Evolutionary conservation across 148 eudicot species (phyloP).

Genomic region (Drosera capensis): DNA sequence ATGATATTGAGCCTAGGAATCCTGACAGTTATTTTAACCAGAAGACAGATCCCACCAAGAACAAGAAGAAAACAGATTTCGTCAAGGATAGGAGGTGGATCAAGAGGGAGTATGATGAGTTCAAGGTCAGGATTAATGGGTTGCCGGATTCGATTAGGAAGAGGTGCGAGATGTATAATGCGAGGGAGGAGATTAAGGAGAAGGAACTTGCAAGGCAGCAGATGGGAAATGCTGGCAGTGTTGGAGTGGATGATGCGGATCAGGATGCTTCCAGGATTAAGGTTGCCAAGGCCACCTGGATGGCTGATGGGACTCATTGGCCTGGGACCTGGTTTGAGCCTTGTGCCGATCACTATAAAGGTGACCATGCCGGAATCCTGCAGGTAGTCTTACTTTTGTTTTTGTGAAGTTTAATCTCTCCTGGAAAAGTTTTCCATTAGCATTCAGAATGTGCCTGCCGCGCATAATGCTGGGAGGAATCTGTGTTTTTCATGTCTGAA

Average conservation of each 20-base stretch:
- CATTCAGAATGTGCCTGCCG: background rate
- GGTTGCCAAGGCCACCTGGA: constrained; percentile 65
- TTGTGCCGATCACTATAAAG: constrained; percentile 53
- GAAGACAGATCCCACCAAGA: constrained; percentile 67
- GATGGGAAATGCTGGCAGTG: constrained; percentile 3
- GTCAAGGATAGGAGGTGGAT: constrained; percentile 92
- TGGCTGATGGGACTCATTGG: constrained; percentile 97
- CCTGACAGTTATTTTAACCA: constrained; percentile 65
- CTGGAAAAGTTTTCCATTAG: background rate
- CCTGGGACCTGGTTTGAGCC: constrained; percentile 69
- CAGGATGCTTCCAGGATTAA: constrained; percentile 8
- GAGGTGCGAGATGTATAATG: constrained; percentile 59
- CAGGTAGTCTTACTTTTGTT: too few relatives aligned
- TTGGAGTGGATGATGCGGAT: background rate
- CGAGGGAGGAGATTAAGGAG: constrained; percentile 29
- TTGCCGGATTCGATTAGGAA: constrained; percentile 62
- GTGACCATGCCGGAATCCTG: constrained; percentile 84
- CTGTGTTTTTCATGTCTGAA: background rate
- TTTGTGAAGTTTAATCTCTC: background rate
- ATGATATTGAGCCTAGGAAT: constrained; percentile 74
- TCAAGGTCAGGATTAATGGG: constrained; percentile 78
- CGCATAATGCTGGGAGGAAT: background rate
- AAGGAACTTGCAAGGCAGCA: constrained; percentile 20
- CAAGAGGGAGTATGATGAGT: constrained; percentile 89
- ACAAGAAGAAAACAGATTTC: constrained; percentile 64